Conservation (phyloP, 2,329 filamentous ascomycete species). For the Fusarium newnesense region DNA sequence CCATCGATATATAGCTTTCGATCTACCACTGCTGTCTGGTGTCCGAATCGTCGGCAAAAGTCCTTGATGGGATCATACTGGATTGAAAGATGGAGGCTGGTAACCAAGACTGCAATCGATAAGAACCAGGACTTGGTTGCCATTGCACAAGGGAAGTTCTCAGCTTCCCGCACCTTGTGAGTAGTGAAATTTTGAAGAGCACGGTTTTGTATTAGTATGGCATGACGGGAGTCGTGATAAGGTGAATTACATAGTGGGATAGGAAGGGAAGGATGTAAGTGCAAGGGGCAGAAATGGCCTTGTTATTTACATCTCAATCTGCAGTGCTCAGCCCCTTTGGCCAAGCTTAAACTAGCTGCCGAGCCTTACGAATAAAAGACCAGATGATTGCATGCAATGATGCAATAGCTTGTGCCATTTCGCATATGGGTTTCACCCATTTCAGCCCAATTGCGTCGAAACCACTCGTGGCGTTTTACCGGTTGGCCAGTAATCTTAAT, state of each 20-base stretch:
- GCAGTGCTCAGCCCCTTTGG: accelerated
- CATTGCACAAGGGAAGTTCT: neutral
- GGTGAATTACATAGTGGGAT: accelerated
- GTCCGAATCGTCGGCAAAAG: neutral
- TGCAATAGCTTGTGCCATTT: neutral
- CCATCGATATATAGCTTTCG: slow-evolving; percentile 1
- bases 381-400: accelerated
- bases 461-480: no score
- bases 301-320: neutral
- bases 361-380: neutral
- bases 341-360: no score
- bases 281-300: neutral
- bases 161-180: neutral
- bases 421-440: neutral
- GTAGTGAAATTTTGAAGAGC: accelerated
- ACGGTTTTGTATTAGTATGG: accelerated
- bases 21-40: neutral
- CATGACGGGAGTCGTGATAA: accelerated
- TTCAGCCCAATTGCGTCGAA: neutral
- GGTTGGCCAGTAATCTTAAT: neutral
- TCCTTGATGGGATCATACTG: neutral
- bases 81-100: neutral
- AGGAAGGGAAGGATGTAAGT: neutral
- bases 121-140: accelerated
- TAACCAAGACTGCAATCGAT: neutral